Conservation (phyloP, 345 rosid species). For the Populus davidiana region DNA sequence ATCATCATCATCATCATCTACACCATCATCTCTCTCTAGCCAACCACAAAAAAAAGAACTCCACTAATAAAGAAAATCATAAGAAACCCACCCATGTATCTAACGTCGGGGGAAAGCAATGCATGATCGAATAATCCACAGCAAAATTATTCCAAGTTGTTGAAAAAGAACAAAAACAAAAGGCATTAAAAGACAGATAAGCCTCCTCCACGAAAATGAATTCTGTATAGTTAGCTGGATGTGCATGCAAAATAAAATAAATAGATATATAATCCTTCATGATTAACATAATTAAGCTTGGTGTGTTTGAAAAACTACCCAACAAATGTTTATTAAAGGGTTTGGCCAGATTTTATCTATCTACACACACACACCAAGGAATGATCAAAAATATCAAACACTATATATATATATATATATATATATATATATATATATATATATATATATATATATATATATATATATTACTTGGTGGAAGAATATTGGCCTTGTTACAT, state of each 20-base stretch:
- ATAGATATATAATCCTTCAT: background rate
- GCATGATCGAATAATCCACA: conserved; percentile 78
- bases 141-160: conserved; percentile 57
- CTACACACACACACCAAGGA: background rate
- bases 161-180: conserved; percentile 27
- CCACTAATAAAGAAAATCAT: background rate
- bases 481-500: conserved; percentile 16
- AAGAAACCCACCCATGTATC: conserved; percentile 13
- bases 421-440: too few relatives aligned
- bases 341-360: background rate
- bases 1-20: conserved; percentile 10
- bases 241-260: conserved; percentile 34
- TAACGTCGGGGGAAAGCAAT: conserved; percentile 88
- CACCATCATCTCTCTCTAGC: conserved; percentile 2
- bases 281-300: background rate
- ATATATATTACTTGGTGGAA: conserved; percentile 11
- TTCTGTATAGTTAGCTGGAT: conserved; percentile 23
- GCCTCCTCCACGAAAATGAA: conserved; percentile 12
- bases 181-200: conserved; percentile 38
- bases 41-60: background rate
- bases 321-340: background rate
- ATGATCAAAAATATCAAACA: background rate
- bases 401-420: too few relatives aligned
- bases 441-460: too few relatives aligned
- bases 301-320: background rate